Percentiles rank a stretch among this genome's conserved stretches.
phyloP scores from a whole-genome alignment of 2,329 filamentous ascomycete species.

The Samsoniella hepiali region DNA sequence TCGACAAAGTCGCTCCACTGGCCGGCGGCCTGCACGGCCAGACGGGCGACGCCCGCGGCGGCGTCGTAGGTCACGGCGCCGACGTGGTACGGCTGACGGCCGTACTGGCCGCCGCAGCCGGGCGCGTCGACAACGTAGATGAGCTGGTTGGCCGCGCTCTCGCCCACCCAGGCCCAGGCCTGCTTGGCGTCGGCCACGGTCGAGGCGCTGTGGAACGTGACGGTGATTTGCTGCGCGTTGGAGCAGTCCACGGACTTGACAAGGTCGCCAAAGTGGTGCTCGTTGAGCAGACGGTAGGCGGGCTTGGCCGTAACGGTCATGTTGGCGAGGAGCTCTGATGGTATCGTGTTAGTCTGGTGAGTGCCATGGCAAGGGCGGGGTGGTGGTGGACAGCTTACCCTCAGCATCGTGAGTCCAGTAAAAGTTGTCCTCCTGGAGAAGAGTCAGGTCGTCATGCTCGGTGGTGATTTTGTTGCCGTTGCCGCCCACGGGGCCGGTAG shows the following conservation, averaged over 20 bases:
- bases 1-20: constrained; percentile 16
- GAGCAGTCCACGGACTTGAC: constrained; percentile 18
- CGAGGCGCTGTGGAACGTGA: background rate
- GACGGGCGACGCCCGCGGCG: background rate
- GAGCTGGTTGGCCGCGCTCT: constrained; percentile 12
- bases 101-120: constrained; percentile 16
- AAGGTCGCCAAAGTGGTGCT: constrained; percentile 13
- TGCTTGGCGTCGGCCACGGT: constrained; percentile 11
- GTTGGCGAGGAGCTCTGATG: constrained; percentile 17
- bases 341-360: background rate
- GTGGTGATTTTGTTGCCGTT: background rate
- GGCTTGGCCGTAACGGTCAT: constrained; percentile 18
- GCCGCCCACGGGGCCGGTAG: background rate
- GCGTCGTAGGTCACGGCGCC: constrained; percentile 7
- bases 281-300: constrained; percentile 16
- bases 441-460: background rate
- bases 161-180: constrained; percentile 16
- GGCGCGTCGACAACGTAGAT: constrained; percentile 15
- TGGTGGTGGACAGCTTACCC: background rate
- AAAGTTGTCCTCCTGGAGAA: constrained; percentile 16
- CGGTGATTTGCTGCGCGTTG: constrained; percentile 11
- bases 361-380: no score
- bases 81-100: constrained; percentile 18
- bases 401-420: constrained; percentile 14
- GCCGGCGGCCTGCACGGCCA: constrained; percentile 7